Evolutionary conservation across 352 stramenopile species (phyloP), one percentile per base, ranked within the genome.

Genomic region (Globisporangium paroecandrum): DNA sequence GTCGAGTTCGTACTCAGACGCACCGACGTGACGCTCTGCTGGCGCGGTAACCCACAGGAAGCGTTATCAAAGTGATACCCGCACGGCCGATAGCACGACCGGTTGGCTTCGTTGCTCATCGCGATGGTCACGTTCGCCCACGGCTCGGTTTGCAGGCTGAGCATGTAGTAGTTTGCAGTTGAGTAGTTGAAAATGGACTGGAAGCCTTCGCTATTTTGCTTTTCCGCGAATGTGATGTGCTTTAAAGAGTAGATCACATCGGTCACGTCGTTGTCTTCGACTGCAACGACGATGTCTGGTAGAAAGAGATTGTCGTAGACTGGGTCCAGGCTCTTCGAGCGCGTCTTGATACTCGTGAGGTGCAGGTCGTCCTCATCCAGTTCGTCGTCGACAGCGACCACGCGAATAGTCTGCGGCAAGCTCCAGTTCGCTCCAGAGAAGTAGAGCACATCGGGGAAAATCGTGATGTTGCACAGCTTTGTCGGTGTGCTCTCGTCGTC

Each of bases 121-220:
- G 83, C 79, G 32, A 94, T 79, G 1, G 83, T 92, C 12, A 94
- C 83, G 36, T 89, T 85, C 1, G 82, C 75, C 70, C 81, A 94
- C 2, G 83, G 86, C 57, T 94, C 86, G 0, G 81, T 90, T 20
- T 71, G 25, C 0, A 94, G 62, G 18, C 74, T 63, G 27, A 94
- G 73, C 0, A 71, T 71, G 63, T 94, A 94, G 18, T 68, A 71
- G n/a, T 69, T 69, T 1, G 64, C 43, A 1, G 69, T 76, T 0
- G 69, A 58, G 18, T 76, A 77, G 22, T 69, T 70, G 2, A 78
- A 43, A 5, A 12, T 25, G 0, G 54, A 62, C 0, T 58, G 56
- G 8, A n/a, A 62, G 0, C 55, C 1, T 7, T 55, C 43, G 3
- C 25, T 60, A 3, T 62, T 73, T 2, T 34, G 36, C 25, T 77